Base-by-base conservation (phyloP, 768 basidiomycete genomes). In the Lactarius quietus region DNA sequence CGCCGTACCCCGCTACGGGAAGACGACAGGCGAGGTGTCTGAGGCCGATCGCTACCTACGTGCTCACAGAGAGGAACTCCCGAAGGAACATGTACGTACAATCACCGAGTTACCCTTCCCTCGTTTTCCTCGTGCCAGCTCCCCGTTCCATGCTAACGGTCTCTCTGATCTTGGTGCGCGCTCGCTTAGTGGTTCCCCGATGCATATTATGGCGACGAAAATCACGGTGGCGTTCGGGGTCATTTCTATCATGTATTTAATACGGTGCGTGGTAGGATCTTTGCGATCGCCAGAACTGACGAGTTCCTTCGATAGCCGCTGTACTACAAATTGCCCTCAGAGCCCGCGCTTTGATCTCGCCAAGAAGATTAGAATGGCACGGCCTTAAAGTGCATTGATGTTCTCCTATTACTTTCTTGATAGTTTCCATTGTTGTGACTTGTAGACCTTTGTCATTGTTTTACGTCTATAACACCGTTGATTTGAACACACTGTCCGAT, bases 221-320 rank as follows among this genome's bases (percentile, higher is more conserved):
- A 76, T 43, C 67, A 75, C 28, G 85, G 84, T 18, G 89, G 89
- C 1, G 83, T 84, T 43, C 83, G 86, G 67, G 87, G 88, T 0
- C 90, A 92, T 72, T 85, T 78, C 66, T 92, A 92, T 70, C 89
- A 92, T 76, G 90, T 92, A 17, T 91, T 90, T 72, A 75, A 82
- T 39, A 88, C 87, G 55, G 88, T 89, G 68, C 68, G 86, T 75
- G 9, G 23, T 23, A 31, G 29, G 15, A 31, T 9, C 23, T 38
- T 3, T 31, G 26, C 18, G 12, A n/a, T 14, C 28, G 3, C 20
- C 15, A 7, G 18, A 26, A 31, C 35, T 62, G 39, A 54, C 12
- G 28, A 10, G 45, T 48, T 51, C 26, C 1, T 26, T 26, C 23
- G 35, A 41, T 43, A 74, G 72, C 76, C 81, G 2, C 61, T 81